Percentiles rank a stretch among this genome's conserved stretches.
Conservation (phyloP, 306 rosid species). For the Dalbergia cultrata region DNA sequence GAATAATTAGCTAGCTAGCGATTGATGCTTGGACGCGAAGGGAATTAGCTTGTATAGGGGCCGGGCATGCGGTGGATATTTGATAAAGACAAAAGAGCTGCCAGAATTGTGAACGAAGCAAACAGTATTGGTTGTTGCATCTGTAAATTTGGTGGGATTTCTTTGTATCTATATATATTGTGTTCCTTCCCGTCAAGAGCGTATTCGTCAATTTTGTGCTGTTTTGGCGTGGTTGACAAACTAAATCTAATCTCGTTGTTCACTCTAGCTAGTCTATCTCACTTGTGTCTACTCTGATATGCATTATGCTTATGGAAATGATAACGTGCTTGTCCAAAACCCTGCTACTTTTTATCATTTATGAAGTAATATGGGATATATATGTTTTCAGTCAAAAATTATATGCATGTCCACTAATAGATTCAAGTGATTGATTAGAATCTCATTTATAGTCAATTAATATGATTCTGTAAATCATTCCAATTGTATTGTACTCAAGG, state of each 20-base stretch:
- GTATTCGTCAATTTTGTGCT: not conserved
- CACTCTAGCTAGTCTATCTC: not conserved
- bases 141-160: slow-evolving; percentile 56
- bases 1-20: not conserved
- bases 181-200: not conserved
- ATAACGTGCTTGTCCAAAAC: not conserved
- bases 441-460: too few species aligned
- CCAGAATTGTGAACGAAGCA: slow-evolving; percentile 62
- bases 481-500: too few species aligned
- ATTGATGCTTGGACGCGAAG: slow-evolving; percentile 66
- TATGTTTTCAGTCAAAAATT: too few species aligned
- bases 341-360: not conserved
- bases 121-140: slow-evolving; percentile 57
- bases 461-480: too few species aligned
- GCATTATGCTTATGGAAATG: not conserved
- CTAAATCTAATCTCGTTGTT: slow-evolving; percentile 3
- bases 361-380: not conserved
- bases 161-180: not conserved
- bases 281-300: not conserved
- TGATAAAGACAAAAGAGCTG: slow-evolving; percentile 63
- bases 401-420: too few species aligned
- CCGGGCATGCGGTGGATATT: slow-evolving; percentile 23
- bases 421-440: too few species aligned
- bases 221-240: slow-evolving; percentile 21
- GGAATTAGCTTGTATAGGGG: slow-evolving; percentile 2